phyloP scores from a whole-genome alignment of 495 filamentous ascomycete species.

The Trichoderma parareesei region DNA sequence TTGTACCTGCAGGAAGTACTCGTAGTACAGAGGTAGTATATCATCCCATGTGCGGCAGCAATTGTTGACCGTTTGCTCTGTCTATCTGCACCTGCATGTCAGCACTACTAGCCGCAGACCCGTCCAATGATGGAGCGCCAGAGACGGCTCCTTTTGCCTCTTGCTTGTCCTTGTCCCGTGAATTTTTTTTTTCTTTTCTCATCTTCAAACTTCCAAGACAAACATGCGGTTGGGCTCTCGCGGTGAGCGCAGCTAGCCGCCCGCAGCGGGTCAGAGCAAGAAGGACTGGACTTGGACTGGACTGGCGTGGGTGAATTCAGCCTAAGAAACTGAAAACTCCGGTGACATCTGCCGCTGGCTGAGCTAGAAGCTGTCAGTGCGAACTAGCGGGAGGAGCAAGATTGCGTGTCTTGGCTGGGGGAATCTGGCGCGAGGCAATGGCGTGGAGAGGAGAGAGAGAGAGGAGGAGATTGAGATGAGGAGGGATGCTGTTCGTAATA shows the following conservation, averaged over 20 bases:
- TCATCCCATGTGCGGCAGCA: too few species aligned
- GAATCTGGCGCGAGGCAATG: too few species aligned
- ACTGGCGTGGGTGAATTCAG: neutral
- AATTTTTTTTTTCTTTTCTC: neutral
- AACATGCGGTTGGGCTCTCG: neutral
- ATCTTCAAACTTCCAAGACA: neutral
- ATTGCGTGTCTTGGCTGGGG: neutral
- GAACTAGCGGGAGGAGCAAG: neutral
- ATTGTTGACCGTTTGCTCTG: neutral
- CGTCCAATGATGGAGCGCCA: neutral
- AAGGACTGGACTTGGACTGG: neutral
- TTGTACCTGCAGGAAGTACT: neutral
- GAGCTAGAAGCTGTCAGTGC: neutral
- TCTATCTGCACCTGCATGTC: neutral
- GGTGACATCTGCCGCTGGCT: neutral
- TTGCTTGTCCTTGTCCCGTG: neutral
- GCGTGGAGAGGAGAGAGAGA: too few species aligned
- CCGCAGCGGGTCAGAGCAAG: neutral
- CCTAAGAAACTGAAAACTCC: neutral
- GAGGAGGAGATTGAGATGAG: too few species aligned
- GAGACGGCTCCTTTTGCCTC: neutral
- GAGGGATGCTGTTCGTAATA: too few species aligned
- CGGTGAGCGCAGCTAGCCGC: slow-evolving; percentile 2
- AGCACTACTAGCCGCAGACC: neutral
- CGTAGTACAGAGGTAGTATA: too few species aligned